These are phyloP conservation scores for Pseudogymnoascus sp. DNA, from an alignment of 2,329 filamentous ascomycete genomes.

Conservation along the genomic window DNA sequence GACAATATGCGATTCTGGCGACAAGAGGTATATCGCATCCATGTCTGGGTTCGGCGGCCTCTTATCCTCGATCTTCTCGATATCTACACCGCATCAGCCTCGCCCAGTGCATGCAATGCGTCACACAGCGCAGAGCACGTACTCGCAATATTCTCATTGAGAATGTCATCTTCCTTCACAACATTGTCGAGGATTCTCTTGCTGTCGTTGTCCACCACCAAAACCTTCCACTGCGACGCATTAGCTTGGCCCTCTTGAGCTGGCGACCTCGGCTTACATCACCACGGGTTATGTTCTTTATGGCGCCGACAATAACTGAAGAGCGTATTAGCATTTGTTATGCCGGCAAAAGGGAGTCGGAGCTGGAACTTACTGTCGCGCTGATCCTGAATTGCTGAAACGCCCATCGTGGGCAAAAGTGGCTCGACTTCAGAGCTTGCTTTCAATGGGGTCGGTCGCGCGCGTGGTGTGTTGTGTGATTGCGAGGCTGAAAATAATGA, in stretches of 20 bases:
- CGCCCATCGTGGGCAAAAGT: conserved; percentile 56
- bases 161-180: conserved; percentile 89
- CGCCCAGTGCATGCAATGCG: conserved; percentile 13
- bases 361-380: conserved; percentile 51
- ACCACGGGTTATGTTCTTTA: conserved; percentile 69
- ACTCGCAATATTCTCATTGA: conserved; percentile 96
- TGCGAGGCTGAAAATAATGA: not conserved
- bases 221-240: conserved; percentile 76
- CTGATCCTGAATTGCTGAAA: conserved; percentile 79
- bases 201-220: conserved; percentile 78
- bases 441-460: not conserved
- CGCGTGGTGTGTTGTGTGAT: not conserved
- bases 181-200: conserved; percentile 84
- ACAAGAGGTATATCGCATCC: conserved; percentile 90
- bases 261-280: conserved; percentile 50
- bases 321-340: not conserved
- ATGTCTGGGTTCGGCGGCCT: conserved; percentile 77
- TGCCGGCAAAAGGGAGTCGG: not conserved
- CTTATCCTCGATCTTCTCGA: conserved; percentile 85
- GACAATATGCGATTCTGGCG: conserved; percentile 77
- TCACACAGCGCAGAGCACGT: conserved; percentile 14
- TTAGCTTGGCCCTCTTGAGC: conserved; percentile 15
- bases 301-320: conserved; percentile 61
- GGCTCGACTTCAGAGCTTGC: conserved; percentile 7
- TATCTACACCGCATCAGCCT: conserved; percentile 48